Evolutionary conservation across 306 rosid genomes (phyloP), one percentile per base, ranked within the genome.

Genomic region (Alnus glutinosa): DNA sequence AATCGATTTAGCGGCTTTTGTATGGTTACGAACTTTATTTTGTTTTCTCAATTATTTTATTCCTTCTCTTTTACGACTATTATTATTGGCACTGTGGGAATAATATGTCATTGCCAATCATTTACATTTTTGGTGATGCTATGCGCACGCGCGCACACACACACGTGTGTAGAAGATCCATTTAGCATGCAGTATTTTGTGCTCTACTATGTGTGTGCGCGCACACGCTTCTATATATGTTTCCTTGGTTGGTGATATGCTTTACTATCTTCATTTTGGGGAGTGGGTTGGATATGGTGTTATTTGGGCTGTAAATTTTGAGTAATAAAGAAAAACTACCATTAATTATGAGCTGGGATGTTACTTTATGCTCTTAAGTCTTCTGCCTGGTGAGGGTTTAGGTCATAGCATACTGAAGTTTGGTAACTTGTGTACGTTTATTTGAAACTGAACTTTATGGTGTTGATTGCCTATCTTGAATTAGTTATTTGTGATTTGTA

Each of bases 401-500:
- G 28, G n/a, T 42, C 72, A 42, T 67, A 18, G 50, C 34, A 42
- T 67, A n/a, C 48, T 42, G 32, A 67, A 18, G 72, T 39, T 67
- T n/a, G 72, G 3, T 67, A n/a, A 12, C 50, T 67, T 67, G 72
- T n/a, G 51, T 42, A 16, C 10, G 48, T 16, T 16, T 67, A 7
- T 42, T 18, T 18, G 72, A 67, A 67, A 18, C 37, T 67, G 30
- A 67, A n/a, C 10, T 3, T 67, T 67, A 23, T 39, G 72, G 32
- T 4, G 32, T 42, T 39, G 32, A 42, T 67, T 42, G 7, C 72
- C 3, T 39, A 51, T 67, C 15, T 3, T 16, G 18, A 39, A 18
- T 67, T 67, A 7, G 48, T 64, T 64, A 55, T 55, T 23, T 67
- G 18, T 67, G 72, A 67, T 67, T 67, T 39, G n/a, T 42, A 67